Base-by-base conservation (phyloP, 106 monocot genomes). In the Platanthera guangdongensis region DNA sequence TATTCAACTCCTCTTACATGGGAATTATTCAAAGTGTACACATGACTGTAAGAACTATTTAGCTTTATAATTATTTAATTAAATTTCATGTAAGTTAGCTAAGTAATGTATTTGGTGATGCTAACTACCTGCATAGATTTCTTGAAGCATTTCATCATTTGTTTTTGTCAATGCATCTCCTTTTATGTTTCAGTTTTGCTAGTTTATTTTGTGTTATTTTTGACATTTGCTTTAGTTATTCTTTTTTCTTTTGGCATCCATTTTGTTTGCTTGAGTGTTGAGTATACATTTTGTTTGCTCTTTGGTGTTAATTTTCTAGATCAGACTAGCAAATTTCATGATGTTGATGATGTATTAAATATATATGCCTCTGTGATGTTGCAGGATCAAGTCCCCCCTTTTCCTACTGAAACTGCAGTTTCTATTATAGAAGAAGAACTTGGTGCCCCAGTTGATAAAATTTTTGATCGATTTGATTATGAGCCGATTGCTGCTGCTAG, bases 401-500 rank as follows among this genome's bases (percentile, higher is more conserved):
- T 94, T 65, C 89, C 97, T 45, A 94, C 94, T 77, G 90, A 94
- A 70, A 88, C 85, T 39, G 89, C 97, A 69, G 86, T 85, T 21
- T 89, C 94, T 86, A 94, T 99, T 69, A 79, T 99, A 73, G 92
- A 99, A 88, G 94, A 99, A 87, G 97, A 99, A 80, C 94, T 99
- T 52, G 92, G 92, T 59, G 81, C 78, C 25, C 78, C 89, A 32
- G 55, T 90, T 55, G 80, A 86, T 80, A 67, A 92, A 57, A 77
- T 92, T 75, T 99, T 99, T 90, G 94, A 92, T 59, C 77, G 86
- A 72, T 99, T 99, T 74, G 97, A 99, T 74, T 90, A 83, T 82
- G 97, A 99, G 76, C 97, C 94, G 50, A 99, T 99, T 53, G 97
- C 97, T 82, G 94, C 99, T 81, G 99, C 99, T 52, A 99, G 99